phyloP scores from a whole-genome alignment of 2,329 filamentous ascomycete genomes.

The Mycosphaerelloides madeirae region DNA sequence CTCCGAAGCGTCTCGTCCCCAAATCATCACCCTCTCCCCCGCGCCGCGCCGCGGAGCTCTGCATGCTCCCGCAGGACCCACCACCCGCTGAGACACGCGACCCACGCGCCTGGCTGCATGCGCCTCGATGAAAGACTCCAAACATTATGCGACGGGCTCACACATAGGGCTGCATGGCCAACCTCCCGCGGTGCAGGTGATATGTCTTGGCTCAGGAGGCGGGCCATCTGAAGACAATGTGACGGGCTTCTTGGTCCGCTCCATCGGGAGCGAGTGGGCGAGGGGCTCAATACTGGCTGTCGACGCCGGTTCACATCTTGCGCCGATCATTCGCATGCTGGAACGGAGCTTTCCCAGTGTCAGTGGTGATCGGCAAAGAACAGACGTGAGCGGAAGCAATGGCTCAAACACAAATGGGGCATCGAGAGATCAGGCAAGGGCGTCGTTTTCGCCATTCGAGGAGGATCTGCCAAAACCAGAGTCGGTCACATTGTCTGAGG shows the following conservation, averaged over 20 bases:
- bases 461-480: constrained; percentile 24
- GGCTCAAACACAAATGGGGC: constrained; percentile 10
- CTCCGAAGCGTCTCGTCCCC: no score
- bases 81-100: constrained; percentile 14
- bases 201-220: constrained; percentile 69
- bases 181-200: constrained; percentile 42
- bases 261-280: constrained; percentile 71
- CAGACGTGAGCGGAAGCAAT: constrained; percentile 14
- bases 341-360: constrained; percentile 51
- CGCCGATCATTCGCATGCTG: constrained; percentile 76
- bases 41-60: no score
- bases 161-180: constrained; percentile 35
- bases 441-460: constrained; percentile 12
- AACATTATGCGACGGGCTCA: constrained; percentile 30
- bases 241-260: constrained; percentile 83
- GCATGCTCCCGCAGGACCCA: not conserved
- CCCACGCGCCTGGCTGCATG: constrained; percentile 20
- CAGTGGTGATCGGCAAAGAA: constrained; percentile 16
- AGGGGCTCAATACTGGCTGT: constrained; percentile 83
- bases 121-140: constrained; percentile 39
- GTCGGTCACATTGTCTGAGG: constrained; percentile 53
- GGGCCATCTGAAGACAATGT: constrained; percentile 87
- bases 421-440: constrained; percentile 1
- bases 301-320: constrained; percentile 85
- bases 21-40: no score